phyloP scores from a whole-genome alignment of 2,329 filamentous ascomycete genomes.

The Clonostachys rosea region DNA sequence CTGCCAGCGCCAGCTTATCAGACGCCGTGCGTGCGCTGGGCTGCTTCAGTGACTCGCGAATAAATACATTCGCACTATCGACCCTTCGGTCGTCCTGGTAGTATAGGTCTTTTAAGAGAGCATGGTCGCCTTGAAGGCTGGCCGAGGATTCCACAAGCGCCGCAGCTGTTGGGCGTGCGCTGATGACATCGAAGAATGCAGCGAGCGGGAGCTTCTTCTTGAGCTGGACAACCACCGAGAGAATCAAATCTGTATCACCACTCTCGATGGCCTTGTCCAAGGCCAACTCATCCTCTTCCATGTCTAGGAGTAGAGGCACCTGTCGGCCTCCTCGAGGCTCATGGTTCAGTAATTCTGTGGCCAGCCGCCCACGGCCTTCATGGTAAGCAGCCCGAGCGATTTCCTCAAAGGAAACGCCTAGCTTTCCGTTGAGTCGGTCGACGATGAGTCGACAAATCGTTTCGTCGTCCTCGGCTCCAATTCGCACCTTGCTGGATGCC shows the following conservation, averaged over 20 bases:
- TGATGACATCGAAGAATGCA: slow-evolving; percentile 89
- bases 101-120: slow-evolving; percentile 88
- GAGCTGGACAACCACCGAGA: slow-evolving; percentile 80
- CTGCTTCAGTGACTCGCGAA: slow-evolving; percentile 77
- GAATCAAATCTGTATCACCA: slow-evolving; percentile 89
- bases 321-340: slow-evolving; percentile 94
- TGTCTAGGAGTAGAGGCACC: slow-evolving; percentile 85
- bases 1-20: slow-evolving; percentile 86
- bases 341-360: slow-evolving; percentile 86
- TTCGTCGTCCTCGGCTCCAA: slow-evolving; percentile 82
- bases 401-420: slow-evolving; percentile 91
- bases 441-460: slow-evolving; percentile 83
- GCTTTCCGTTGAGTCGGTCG: slow-evolving; percentile 78
- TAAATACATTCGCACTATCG: slow-evolving; percentile 82
- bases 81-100: slow-evolving; percentile 92
- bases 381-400: slow-evolving; percentile 93
- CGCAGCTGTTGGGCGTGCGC: slow-evolving; percentile 76
- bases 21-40: slow-evolving; percentile 63
- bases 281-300: slow-evolving; percentile 94
- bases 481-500: slow-evolving; percentile 90
- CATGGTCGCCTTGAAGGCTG: slow-evolving; percentile 63
- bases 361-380: slow-evolving; percentile 83
- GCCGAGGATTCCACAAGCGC: slow-evolving; percentile 87
- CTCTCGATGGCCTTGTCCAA: slow-evolving; percentile 96
- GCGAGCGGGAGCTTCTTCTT: slow-evolving; percentile 88